Base-by-base conservation (phyloP, 176 grass and related monocot species). In the Areca catechu region DNA sequence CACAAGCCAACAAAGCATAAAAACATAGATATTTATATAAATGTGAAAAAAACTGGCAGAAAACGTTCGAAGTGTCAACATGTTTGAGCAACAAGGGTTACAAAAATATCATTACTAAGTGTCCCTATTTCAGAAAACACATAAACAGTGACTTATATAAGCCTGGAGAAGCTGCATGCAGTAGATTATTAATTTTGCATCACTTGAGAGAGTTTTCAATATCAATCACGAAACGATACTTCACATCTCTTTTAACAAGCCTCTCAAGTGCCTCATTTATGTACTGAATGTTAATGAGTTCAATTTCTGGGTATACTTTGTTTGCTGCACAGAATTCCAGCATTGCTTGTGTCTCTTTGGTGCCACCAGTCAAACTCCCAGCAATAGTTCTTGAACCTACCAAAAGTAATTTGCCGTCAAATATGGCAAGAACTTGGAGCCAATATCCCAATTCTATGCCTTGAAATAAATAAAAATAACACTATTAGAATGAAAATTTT, bases 151-250 rank as follows among this genome's bases (percentile, higher is more conserved):
- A 43, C 34, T 43, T 12, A 14, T 14, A 43, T 12, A 43, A 43
- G 34, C 34, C 76, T 29, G 27, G 27, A 29, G 27, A 6, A 5
- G 27, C 27, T 6, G 5, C 27, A 5, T 29, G 27, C 27, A 29
- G 27, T 29, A 5, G 27, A 4, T 29, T 29, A 29, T 29, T 29
- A 6, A 29, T 6, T 29, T 29, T 29, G 27, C 24, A 57, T 63
- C 51, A 56, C 52, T 77, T 60, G 48, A 86, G 71, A 14, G 88
- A 86, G 69, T 86, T 92, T 67, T 65, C 30, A 87, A 93, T 70
- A 85, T 93, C 88, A 68, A 93, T 93, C 50, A 93, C 83, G 6
- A 93, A 93, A 22, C 88, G 76, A 29, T 81, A 93, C 65, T 69
- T 71, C n/a, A 87, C 88, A 22, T 93, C 88, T 1, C 71, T 60